phyloP scores from a whole-genome alignment of 1,284 basidiomycete species.

The Marasmius fiardii region DNA sequence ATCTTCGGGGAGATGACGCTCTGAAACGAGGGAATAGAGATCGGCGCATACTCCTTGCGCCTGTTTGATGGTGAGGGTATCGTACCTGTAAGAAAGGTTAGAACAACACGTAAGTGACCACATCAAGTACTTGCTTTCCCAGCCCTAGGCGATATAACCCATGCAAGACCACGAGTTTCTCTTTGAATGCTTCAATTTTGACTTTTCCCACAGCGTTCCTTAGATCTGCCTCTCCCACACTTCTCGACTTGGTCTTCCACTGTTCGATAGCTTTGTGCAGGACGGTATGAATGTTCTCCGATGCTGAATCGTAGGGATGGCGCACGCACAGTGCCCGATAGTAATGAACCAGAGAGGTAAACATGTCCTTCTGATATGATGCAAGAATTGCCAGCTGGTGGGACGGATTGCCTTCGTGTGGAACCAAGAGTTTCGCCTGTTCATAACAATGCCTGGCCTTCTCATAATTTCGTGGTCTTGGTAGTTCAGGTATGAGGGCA shows the following conservation, averaged over 20 bases:
- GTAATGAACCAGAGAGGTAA: conserved; percentile 81
- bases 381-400: conserved; percentile 95
- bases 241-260: conserved; percentile 41
- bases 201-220: conserved; percentile 33
- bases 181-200: conserved; percentile 63
- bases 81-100: conserved; percentile 32
- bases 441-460: conserved; percentile 82
- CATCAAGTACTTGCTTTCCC: conserved; percentile 48
- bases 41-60: conserved; percentile 46
- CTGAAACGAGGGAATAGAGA: conserved; percentile 58
- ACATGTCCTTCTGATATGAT: conserved; percentile 80
- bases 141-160: conserved; percentile 62
- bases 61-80: conserved; percentile 42
- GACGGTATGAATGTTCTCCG: conserved; percentile 78
- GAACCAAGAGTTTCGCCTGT: conserved; percentile 78
- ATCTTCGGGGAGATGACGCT: conserved; percentile 73
- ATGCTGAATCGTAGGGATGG: conserved; percentile 84
- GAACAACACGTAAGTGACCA: conserved; percentile 2
- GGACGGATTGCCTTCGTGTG: conserved; percentile 83
- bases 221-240: conserved; percentile 26
- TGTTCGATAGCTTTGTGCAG: conserved; percentile 65
- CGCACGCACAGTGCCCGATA: conserved; percentile 89
- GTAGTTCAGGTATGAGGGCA: conserved; percentile 26
- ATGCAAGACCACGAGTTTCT: conserved; percentile 70
- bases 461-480: conserved; percentile 64